Evolutionary conservation across 257 asterid species (phyloP), one percentile per base, ranked within the genome.

Genomic region (Solanum rostratum): DNA sequence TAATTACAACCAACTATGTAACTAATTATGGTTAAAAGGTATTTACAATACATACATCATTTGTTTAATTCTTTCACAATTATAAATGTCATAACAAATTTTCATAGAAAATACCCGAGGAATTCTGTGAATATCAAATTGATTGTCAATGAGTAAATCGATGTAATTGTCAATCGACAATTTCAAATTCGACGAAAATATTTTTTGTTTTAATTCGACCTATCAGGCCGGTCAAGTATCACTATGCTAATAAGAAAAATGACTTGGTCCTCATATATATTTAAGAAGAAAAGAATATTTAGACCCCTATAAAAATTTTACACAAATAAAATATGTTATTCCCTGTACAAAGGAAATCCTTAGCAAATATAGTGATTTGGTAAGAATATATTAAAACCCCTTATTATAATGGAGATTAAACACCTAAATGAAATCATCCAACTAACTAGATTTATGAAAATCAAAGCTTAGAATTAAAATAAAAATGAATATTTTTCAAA

Each of bases 81-180:
- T 57, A 9, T 57, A 57, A 1, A n/a, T 10, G 30, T 0, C 9
- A n/a, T 59, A n/a, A n/a, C 7, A 59, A n/a, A n/a, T 3, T 0
- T 20, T 57, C 3, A 0, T n/a, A 9, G 1, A 5, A n/a, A 57
- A 5, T n/a, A 10, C 2, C 14, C 10, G 10, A 14, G 2, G 1
- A 50, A n/a, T 7, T 57, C 0, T 57, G 20, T 10, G 15, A n/a
- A 57, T 7, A 20, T 20, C n/a, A 1, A 57, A 9, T 20, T 57
- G 10, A 3, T 13, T 57, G 20, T 3, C 14, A 57, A n/a, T 5
- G 11, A 57, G 29, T 12, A 14, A 57, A n/a, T 10, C 0, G 4
- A 9, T 0, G 0, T 0, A 20, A 57, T 0, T 57, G 2, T 0
- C 6, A 9, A 55, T 55, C 63, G 20, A 3, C 10, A 57, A 0